These are phyloP conservation scores for Barbarea vulgaris DNA, from an alignment of 345 rosid species.

Conservation along the genomic window DNA sequence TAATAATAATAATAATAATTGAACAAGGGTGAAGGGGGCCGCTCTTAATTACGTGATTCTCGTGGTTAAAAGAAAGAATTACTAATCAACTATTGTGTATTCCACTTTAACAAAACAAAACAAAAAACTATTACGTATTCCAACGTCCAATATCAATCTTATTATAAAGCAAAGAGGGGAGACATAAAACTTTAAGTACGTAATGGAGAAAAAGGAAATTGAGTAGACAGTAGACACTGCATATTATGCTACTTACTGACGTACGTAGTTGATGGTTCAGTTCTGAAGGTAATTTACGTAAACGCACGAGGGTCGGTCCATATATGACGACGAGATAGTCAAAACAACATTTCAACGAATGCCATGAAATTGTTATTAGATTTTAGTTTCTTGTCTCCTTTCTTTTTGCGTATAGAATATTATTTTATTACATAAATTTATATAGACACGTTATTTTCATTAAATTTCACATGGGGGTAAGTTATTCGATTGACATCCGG, in stretches of 20 bases:
- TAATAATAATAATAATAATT: neutral
- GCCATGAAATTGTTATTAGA: conserved; percentile 11
- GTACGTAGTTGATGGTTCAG: conserved; percentile 10
- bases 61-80: neutral
- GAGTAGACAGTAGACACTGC: neutral
- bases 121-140: neutral
- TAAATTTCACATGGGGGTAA: conserved; percentile 33
- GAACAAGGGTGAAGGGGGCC: neutral
- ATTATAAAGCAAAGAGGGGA: conserved; percentile 1
- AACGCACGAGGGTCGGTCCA: conserved; percentile 20
- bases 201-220: neutral
- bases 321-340: conserved; percentile 6
- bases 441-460: conserved; percentile 14
- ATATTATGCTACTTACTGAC: neutral
- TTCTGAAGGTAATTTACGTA: neutral
- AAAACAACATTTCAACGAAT: neutral
- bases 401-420: neutral
- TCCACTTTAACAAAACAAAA: neutral
- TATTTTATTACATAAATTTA: neutral
- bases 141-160: conserved; percentile 12
- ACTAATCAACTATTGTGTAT: neutral
- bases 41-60: conserved; percentile 24
- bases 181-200: neutral
- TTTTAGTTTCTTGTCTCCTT: neutral
- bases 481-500: conserved; percentile 17